These are phyloP conservation scores for Calcarisporium arbuscula DNA, from an alignment of 2,329 filamentous ascomycete genomes.

Conservation along the genomic window DNA sequence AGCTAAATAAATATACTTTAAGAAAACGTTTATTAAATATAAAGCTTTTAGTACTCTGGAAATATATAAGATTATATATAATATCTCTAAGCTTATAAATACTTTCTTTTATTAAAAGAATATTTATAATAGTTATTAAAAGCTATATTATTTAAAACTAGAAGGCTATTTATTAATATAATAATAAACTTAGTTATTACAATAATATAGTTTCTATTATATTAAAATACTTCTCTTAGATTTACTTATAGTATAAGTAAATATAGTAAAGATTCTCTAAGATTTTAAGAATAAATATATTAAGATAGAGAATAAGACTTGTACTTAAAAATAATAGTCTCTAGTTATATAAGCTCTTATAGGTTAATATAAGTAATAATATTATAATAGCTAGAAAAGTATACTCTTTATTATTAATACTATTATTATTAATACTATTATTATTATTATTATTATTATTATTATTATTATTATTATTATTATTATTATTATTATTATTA, in stretches of 20 bases:
- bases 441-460: background rate
- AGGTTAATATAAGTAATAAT: too few species aligned
- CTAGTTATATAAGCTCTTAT: too few species aligned
- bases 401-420: slow-evolving; percentile 1
- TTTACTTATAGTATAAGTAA: background rate
- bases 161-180: slow-evolving; percentile 2
- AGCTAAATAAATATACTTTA: slow-evolving; percentile 5
- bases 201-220: background rate
- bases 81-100: slow-evolving; percentile 1
- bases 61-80: background rate
- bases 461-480: background rate
- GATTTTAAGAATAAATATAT: background rate
- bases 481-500: background rate
- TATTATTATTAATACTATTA: background rate
- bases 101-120: background rate
- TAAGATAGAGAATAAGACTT: too few species aligned
- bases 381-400: too few species aligned
- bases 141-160: background rate
- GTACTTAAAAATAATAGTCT: too few species aligned
- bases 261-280: too few species aligned
- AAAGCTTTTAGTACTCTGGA: background rate
- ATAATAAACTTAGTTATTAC: slow-evolving; percentile 1
- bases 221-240: background rate
- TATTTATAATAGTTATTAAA: slow-evolving; percentile 3
- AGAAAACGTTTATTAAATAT: slow-evolving; percentile 2